Percentiles rank a stretch among this genome's conserved stretches.
phyloP scores from a whole-genome alignment of 768 basidiomycete species.

The Rhodosporidiobolus sp. region DNA sequence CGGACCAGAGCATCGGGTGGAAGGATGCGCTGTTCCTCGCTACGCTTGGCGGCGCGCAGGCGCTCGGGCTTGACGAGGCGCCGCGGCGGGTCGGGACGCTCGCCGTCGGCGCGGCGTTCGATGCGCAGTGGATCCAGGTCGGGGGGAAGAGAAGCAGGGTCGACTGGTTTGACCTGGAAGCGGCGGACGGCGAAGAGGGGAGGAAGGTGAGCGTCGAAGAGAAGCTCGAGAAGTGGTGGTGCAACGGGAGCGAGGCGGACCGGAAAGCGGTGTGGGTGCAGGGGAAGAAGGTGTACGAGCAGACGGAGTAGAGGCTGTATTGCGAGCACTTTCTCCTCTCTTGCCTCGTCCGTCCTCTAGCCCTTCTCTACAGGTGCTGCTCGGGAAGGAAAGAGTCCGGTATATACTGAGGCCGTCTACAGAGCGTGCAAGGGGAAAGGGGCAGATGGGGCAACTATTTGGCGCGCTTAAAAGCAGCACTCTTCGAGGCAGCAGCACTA shows the following conservation, averaged over 20 bases:
- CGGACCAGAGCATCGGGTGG: constrained; percentile 66
- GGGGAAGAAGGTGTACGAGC: constrained; percentile 19
- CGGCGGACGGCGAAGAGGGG: constrained; percentile 51
- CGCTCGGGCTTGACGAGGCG: constrained; percentile 60
- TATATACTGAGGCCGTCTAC: no score
- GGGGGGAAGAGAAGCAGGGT: constrained; percentile 48
- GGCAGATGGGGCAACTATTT: no score
- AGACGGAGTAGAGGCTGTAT: background rate
- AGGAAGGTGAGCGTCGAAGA: constrained; percentile 55
- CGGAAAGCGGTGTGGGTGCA: constrained; percentile 65
- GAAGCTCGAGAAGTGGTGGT: constrained; percentile 86
- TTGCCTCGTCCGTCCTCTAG: no score
- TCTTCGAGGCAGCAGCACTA: no score
- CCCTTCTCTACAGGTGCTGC: no score
- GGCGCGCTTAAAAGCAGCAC: no score
- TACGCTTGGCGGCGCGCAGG: constrained; percentile 71
- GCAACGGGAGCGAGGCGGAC: constrained; percentile 69
- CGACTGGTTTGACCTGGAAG: constrained; percentile 54
- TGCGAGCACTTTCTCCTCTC: background rate
- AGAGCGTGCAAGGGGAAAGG: no score
- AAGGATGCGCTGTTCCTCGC: constrained; percentile 75
- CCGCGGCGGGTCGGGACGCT: constrained; percentile 38
- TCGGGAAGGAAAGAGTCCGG: no score
- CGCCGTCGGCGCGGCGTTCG: constrained; percentile 46
- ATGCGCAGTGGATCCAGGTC: constrained; percentile 47